Conservation (phyloP, 345 rosid species). For the Gossypium mustelinum region DNA sequence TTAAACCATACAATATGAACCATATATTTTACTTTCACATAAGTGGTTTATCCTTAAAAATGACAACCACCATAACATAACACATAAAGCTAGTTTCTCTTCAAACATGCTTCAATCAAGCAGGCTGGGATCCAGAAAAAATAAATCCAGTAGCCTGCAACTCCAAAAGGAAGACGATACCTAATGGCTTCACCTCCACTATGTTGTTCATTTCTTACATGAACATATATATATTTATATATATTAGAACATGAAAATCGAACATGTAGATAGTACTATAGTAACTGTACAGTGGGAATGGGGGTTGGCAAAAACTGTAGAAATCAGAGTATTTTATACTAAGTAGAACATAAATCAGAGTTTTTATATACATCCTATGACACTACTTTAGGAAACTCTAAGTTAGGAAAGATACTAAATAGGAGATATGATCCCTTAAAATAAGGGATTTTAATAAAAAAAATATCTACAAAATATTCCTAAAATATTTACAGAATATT, state of each 20-base stretch:
- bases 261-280: slow-evolving; percentile 15
- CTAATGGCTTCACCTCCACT: slow-evolving; percentile 9
- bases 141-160: slow-evolving; percentile 37
- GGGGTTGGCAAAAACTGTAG: slow-evolving; percentile 7
- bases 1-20: neutral
- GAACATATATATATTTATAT: neutral
- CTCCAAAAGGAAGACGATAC: slow-evolving; percentile 12
- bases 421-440: too few relatives aligned
- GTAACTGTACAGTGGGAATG: slow-evolving; percentile 27
- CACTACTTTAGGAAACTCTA: too few relatives aligned
- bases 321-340: too few relatives aligned
- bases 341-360: too few relatives aligned
- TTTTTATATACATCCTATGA: too few relatives aligned
- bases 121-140: slow-evolving; percentile 46
- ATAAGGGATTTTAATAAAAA: too few relatives aligned
- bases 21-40: slow-evolving; percentile 13
- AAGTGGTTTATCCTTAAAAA: neutral
- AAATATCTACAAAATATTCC: too few relatives aligned
- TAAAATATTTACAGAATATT: too few relatives aligned
- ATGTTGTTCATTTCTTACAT: slow-evolving; percentile 13
- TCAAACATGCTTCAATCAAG: slow-evolving; percentile 12
- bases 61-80: slow-evolving; percentile 7
- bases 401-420: too few relatives aligned
- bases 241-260: slow-evolving; percentile 4
- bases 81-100: slow-evolving; percentile 12